Percentiles rank a stretch among this genome's conserved stretches.
Evolutionary conservation across 2,329 filamentous ascomycete species (phyloP).

Genomic region (Apiospora hydei): DNA sequence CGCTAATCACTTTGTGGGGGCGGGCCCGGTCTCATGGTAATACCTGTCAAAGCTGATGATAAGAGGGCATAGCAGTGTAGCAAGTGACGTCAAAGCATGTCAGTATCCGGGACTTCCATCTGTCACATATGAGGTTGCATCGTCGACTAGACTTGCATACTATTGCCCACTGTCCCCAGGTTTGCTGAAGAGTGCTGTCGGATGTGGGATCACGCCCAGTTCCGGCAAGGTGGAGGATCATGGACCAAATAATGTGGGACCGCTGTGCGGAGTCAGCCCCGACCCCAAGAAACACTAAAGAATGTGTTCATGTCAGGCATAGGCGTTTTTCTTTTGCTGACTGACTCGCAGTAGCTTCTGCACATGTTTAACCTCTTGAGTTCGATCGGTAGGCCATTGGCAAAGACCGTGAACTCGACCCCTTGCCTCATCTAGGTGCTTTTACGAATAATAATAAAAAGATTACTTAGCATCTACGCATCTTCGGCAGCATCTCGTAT

Average conservation of each 20-base stretch:
- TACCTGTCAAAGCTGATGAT: not conserved
- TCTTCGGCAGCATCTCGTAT: not conserved
- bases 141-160: not conserved
- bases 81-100: not conserved
- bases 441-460: not conserved
- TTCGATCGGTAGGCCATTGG: not conserved
- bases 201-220: not conserved
- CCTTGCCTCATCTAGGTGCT: not conserved
- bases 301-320: not conserved
- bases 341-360: not conserved
- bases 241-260: not conserved
- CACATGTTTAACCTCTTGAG: not conserved
- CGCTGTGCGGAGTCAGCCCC: not conserved
- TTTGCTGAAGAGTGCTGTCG: not conserved
- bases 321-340: not conserved
- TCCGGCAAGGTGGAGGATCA: conserved; percentile 16
- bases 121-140: not conserved
- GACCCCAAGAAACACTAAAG: not conserved
- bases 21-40: not conserved
- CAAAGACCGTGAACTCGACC: not conserved
- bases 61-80: not conserved
- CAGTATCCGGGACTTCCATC: no score
- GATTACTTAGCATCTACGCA: not conserved
- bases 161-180: not conserved
- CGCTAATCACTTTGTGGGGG: not conserved